Percentiles rank a stretch among this genome's conserved stretches.
Conservation (phyloP, 345 rosid genomes). For the Salix arbutifolia region DNA sequence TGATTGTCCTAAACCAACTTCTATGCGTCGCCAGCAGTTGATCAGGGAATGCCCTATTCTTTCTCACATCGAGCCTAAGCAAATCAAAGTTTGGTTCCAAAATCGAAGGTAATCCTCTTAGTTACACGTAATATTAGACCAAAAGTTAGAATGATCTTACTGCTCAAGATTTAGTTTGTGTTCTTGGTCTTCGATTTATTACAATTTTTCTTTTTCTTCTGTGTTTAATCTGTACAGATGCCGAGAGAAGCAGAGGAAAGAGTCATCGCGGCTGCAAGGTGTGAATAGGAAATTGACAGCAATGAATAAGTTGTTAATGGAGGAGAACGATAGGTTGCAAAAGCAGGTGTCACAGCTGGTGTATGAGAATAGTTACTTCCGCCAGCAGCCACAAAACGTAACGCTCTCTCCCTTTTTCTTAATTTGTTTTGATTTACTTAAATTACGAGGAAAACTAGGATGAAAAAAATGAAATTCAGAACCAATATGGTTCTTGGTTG, state of each 20-base stretch:
- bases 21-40: constrained; percentile 94
- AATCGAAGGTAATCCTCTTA: constrained; percentile 66
- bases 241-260: constrained; percentile 98
- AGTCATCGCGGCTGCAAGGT: constrained; percentile 93
- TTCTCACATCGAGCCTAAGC: constrained; percentile 95
- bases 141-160: background rate
- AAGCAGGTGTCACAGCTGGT: constrained; percentile 97
- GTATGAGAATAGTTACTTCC: constrained; percentile 91
- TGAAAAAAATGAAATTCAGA: background rate
- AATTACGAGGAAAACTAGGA: background rate
- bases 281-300: constrained; percentile 94
- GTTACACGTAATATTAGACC: background rate
- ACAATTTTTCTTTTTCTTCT: background rate
- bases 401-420: background rate
- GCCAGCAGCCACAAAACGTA: constrained; percentile 89
- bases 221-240: constrained; percentile 46
- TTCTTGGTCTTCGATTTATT: background rate
- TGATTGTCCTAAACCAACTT: constrained; percentile 98
- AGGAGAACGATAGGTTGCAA: constrained; percentile 98
- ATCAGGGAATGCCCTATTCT: constrained; percentile 99
- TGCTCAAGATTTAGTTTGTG: background rate
- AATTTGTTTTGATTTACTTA: background rate
- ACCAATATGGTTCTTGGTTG: background rate
- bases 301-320: constrained; percentile 97
- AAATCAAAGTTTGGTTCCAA: constrained; percentile 99